Conservation (phyloP, 2,329 filamentous ascomycete species). For the Pleomassaria siparia region DNA sequence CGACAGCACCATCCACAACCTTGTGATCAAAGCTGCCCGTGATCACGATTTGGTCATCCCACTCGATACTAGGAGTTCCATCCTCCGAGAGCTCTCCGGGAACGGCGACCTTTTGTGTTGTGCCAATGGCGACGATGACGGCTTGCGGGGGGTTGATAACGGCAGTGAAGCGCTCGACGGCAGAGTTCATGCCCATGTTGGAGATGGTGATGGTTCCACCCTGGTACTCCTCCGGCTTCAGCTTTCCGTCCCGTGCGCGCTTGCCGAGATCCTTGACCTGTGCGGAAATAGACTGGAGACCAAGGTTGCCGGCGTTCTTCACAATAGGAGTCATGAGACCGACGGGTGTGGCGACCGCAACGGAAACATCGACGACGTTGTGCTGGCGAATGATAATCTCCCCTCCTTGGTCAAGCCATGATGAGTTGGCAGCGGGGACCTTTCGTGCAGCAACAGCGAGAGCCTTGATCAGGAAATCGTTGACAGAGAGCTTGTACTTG, state of each 20-base stretch:
- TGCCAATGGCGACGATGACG: constrained; percentile 91
- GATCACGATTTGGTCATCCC: constrained; percentile 96
- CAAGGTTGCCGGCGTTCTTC: constrained; percentile 81
- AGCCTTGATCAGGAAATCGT: constrained; percentile 99
- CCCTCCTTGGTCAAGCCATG: constrained; percentile 80
- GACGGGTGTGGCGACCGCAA: constrained; percentile 88
- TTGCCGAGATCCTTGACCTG: constrained; percentile 96
- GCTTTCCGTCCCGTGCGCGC: constrained; percentile 93
- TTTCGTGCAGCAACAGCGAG: constrained; percentile 85
- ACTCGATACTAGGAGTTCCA: constrained; percentile 71
- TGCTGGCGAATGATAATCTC: constrained; percentile 83
- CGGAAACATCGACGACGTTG: constrained; percentile 90
- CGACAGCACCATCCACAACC: constrained; percentile 94
- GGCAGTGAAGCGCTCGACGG: constrained; percentile 94
- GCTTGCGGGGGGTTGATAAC: constrained; percentile 99
- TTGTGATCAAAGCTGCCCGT: constrained; percentile 99
- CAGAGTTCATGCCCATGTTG: constrained; percentile 99
- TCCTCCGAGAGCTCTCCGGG: constrained; percentile 78
- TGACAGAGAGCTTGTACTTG: constrained; percentile 99
- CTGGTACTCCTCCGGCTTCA: constrained; percentile 99
- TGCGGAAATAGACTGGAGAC: constrained; percentile 82
- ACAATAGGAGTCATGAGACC: constrained; percentile 98
- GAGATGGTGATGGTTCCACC: constrained; percentile 98
- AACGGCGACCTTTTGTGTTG: constrained; percentile 91
- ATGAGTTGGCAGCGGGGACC: constrained; percentile 93